A percentile compares a stretch with the other conserved stretches of the same genome.
These are phyloP conservation scores for Fusarium nematophilum DNA, from an alignment of 2,329 filamentous ascomycete genomes.

Conservation along the genomic window DNA sequence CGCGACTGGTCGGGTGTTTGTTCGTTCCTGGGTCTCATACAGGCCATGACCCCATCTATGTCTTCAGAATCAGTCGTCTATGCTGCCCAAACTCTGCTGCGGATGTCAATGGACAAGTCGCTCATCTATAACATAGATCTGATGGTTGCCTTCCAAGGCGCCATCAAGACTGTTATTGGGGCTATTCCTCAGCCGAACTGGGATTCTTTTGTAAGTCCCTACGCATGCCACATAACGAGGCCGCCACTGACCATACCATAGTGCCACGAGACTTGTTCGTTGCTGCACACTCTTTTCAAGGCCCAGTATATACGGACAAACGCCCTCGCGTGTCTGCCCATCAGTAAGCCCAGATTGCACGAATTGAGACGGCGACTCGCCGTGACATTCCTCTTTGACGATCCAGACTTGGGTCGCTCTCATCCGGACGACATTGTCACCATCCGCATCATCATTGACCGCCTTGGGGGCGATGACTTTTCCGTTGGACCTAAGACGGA, in stretches of 20 bases:
- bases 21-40: slow-evolving; percentile 57
- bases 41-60: slow-evolving; percentile 51
- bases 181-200: slow-evolving; percentile 53
- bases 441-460: slow-evolving; percentile 57
- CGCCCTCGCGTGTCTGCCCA: slow-evolving; percentile 69
- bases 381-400: slow-evolving; percentile 69
- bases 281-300: slow-evolving; percentile 58
- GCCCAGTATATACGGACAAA: slow-evolving; percentile 65
- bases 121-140: slow-evolving; percentile 58
- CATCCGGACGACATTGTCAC: slow-evolving; percentile 56
- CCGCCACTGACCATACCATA: slow-evolving; percentile 40
- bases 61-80: slow-evolving; percentile 50
- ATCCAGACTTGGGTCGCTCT: slow-evolving; percentile 55
- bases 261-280: slow-evolving; percentile 62
- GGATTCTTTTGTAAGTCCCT: slow-evolving; percentile 56
- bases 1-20: slow-evolving; percentile 60
- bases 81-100: slow-evolving; percentile 61
- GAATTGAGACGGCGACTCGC: slow-evolving; percentile 76
- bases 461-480: slow-evolving; percentile 63
- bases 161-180: slow-evolving; percentile 57
- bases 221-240: not conserved
- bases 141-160: slow-evolving; percentile 52
- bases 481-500: slow-evolving; percentile 67
- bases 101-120: slow-evolving; percentile 66
- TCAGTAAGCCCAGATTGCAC: slow-evolving; percentile 60